A percentile compares a stretch with the other conserved stretches of the same genome.
Evolutionary conservation across 495 filamentous ascomycete genomes (phyloP).

Genomic region (Xylaria nigripes): DNA sequence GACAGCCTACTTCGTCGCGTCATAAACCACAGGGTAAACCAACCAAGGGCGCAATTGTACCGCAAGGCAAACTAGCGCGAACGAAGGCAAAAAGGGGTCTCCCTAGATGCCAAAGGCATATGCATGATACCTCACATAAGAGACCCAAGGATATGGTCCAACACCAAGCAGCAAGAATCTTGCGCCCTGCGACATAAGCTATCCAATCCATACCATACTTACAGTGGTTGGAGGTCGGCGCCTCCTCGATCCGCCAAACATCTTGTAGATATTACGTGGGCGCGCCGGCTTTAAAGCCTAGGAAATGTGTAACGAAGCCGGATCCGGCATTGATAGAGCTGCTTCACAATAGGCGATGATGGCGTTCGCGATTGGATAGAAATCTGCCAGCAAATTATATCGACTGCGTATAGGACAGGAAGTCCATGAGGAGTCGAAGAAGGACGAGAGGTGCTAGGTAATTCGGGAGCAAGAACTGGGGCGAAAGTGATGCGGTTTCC

Average conservation of each 20-base stretch:
- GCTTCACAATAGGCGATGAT: neutral
- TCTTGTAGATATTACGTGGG: conserved; percentile 18
- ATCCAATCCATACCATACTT: conserved; percentile 21
- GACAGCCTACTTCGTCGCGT: neutral
- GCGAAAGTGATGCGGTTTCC: conserved; percentile 1
- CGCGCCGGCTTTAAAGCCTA: conserved; percentile 20
- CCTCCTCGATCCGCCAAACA: conserved; percentile 39
- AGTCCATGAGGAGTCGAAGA: neutral
- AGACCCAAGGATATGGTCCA: neutral
- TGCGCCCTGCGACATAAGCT: neutral
- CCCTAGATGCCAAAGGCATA: neutral
- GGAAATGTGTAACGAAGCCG: conserved; percentile 17
- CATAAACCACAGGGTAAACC: neutral
- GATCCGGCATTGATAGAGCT: conserved; percentile 19
- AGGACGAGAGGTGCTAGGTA: too few species aligned
- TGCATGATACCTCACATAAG: neutral
- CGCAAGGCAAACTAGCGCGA: conserved; percentile 16
- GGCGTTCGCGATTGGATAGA: neutral
- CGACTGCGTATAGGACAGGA: neutral
- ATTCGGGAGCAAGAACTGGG: neutral
- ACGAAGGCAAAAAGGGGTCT: conserved; percentile 11
- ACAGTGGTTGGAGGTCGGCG: conserved; percentile 38
- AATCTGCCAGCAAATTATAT: neutral
- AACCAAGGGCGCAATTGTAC: conserved; percentile 11
- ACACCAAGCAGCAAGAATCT: neutral